A percentile compares a stretch with the other conserved stretches of the same genome.
phyloP scores from a whole-genome alignment of 139 green algal species.

The Volvox reticuliferus region DNA sequence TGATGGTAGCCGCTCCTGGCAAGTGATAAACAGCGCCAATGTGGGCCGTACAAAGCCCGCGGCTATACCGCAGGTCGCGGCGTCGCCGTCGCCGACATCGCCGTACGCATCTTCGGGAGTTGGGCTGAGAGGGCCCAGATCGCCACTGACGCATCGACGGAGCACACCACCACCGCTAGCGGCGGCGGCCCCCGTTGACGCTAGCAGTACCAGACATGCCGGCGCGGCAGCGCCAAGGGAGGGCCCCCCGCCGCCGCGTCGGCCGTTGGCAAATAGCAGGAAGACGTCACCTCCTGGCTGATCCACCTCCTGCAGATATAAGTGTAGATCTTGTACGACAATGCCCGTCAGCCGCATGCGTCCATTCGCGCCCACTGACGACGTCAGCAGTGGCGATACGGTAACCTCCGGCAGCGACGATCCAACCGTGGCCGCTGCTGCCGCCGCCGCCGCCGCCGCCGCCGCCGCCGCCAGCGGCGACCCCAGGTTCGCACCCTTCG shows the following conservation, averaged over 20 bases:
- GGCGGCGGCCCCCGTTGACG: not conserved
- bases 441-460: not conserved
- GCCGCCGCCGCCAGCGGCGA: not conserved
- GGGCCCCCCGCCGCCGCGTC: not conserved
- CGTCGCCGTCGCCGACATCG: not conserved
- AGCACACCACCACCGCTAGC: not conserved
- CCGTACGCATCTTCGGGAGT: not conserved
- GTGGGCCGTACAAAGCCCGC: not conserved
- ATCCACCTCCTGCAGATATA: not conserved
- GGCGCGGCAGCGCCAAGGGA: not conserved
- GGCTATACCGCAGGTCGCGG: not conserved
- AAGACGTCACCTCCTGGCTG: not conserved
- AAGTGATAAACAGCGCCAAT: not conserved
- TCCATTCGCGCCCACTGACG: not conserved
- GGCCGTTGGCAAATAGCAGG: not conserved
- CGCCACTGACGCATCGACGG: not conserved
- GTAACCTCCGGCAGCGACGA: no score
- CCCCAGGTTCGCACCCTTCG: not conserved
- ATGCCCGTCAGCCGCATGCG: not conserved
- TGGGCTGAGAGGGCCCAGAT: not conserved
- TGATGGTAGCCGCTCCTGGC: not conserved
- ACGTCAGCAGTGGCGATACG: not conserved
- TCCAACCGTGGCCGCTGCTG: no score
- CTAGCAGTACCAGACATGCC: not conserved
- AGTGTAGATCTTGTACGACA: not conserved